Evolutionary conservation across 2,329 filamentous ascomycete species (phyloP).

Genomic region (Emmonsia crescens): DNA sequence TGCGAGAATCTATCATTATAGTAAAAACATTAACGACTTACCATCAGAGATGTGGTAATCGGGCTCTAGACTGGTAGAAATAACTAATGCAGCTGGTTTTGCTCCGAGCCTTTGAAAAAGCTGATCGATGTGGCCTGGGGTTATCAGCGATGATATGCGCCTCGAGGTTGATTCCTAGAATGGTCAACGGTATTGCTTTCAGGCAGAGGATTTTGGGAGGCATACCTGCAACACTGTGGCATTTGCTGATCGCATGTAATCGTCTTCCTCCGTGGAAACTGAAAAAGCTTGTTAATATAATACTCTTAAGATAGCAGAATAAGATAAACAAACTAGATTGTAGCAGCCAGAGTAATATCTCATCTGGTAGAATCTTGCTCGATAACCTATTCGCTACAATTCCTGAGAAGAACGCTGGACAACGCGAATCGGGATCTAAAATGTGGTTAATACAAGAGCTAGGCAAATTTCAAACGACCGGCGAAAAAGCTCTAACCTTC

Average conservation of each 20-base stretch:
- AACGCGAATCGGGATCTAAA: slow-evolving; percentile 40
- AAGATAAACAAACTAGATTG: slow-evolving; percentile 20
- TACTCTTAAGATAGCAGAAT: background rate
- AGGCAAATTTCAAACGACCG: background rate
- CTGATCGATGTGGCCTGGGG: slow-evolving; percentile 29
- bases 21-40: background rate
- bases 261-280: slow-evolving; percentile 45
- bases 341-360: slow-evolving; percentile 55
- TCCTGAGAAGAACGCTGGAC: slow-evolving; percentile 52
- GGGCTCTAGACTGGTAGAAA: slow-evolving; percentile 20
- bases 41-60: slow-evolving; percentile 17
- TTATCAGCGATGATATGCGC: slow-evolving; percentile 29
- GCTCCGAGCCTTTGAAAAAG: slow-evolving; percentile 53
- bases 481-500: slow-evolving; percentile 19
- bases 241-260: slow-evolving; percentile 51
- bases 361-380: slow-evolving; percentile 45
- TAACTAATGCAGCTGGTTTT: slow-evolving; percentile 33
- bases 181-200: slow-evolving; percentile 9
- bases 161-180: slow-evolving; percentile 19
- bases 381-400: slow-evolving; percentile 46
- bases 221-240: slow-evolving; percentile 41
- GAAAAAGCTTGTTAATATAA: background rate
- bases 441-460: background rate
- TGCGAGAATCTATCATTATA: slow-evolving; percentile 5
- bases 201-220: slow-evolving; percentile 18